Evolutionary conservation across 805 yeast genomes (phyloP).

Genomic region (Teunomyces tritomae): DNA sequence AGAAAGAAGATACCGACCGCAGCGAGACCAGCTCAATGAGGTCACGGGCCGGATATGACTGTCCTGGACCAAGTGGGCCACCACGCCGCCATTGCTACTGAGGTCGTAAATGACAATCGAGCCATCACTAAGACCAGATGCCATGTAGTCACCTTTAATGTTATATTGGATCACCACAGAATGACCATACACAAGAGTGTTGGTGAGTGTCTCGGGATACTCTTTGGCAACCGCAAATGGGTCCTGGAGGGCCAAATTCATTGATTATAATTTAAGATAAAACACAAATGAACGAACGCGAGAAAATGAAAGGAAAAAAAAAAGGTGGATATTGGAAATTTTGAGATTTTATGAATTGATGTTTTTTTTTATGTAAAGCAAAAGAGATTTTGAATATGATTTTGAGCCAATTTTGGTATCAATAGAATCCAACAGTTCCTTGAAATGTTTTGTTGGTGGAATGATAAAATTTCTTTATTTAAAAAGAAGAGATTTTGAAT

Average conservation of each 20-base stretch:
- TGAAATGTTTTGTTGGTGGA: too few species aligned
- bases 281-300: too few species aligned
- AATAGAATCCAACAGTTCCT: too few species aligned
- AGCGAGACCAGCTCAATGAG: conserved; percentile 68
- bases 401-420: too few species aligned
- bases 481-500: too few species aligned
- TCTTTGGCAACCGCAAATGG: conserved; percentile 91
- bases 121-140: conserved; percentile 77
- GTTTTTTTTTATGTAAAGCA: too few species aligned
- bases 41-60: conserved; percentile 71
- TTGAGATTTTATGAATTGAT: background rate
- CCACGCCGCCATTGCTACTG: conserved; percentile 57
- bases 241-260: conserved; percentile 82
- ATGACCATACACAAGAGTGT: conserved; percentile 63
- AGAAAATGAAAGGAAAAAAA: background rate
- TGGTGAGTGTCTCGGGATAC: conserved; percentile 80
- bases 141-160: conserved; percentile 78
- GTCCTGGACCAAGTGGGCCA: conserved; percentile 45
- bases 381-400: too few species aligned
- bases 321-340: background rate
- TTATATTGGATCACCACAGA: conserved; percentile 68
- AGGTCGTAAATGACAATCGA: conserved; percentile 69
- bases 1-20: conserved; percentile 67
- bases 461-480: too few species aligned
- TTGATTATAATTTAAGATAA: too few species aligned